Base-by-base conservation (phyloP, 2,329 filamentous ascomycete genomes). In the Cladophialophora exuberans region DNA sequence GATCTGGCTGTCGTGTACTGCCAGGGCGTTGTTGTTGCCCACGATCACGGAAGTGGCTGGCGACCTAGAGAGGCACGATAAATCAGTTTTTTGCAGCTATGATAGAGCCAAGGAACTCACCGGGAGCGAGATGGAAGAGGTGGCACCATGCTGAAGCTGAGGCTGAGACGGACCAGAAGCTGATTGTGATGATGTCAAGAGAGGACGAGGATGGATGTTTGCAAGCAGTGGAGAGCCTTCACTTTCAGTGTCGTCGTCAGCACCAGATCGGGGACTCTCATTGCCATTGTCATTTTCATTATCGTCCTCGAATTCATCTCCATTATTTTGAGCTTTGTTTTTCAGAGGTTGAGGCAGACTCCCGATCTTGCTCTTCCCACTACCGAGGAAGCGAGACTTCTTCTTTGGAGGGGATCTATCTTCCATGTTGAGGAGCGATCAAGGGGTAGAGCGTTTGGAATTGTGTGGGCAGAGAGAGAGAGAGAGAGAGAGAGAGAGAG, bases 351-450 rank as follows among this genome's bases (percentile, higher is more conserved):
- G 54, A 10, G 59, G 39, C 17, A 64, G 39, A 26, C 45, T 50
- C 26, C 55, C 57, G 26, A 61, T 48, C 17, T 54, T 60, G 26
- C 50, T 61, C 41, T 56, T 60, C n/a, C 60, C 62, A 33, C 60
- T 56, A 33, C 35, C 25, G 48, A 64, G 56, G 47, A 64, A 58
- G 45, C 60, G 60, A 22, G 61, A 60, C 22, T 52, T 56, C 52
- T 61, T 62, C 20, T 52, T 49, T 13, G 60, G 60, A 36, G 56
- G 59, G 3, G 52, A 56, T n/a, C 43, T 33, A 46, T 62, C 60
- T 26, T 45, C 50, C 59, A 62, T 63, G 4, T 41, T 57, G 57
- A 45, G 7, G 7, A n/a, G 39, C n/a, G 22, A 33, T 23, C 15
- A 39, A 17, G 26, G 26, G 23, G 6, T 48, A 25, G 11, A 26